Conservation (phyloP, 371 early-diverging fungal species). For the Gilbertella persicaria region DNA sequence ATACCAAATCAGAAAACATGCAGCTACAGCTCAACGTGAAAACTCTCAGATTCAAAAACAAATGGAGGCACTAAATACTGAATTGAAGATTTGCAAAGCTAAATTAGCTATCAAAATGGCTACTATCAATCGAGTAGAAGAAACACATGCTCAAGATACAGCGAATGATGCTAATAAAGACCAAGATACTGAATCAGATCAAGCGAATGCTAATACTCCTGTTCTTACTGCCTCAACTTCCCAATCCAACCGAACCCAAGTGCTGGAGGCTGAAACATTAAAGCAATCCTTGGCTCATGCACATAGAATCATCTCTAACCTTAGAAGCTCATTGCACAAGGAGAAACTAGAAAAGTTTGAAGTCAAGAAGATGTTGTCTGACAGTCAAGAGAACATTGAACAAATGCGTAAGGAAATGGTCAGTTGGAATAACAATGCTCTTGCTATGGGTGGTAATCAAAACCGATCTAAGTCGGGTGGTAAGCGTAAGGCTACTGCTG, state of each 20-base stretch:
- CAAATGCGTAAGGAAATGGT: constrained; percentile 52
- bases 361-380: constrained; percentile 61
- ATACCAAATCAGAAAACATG: constrained; percentile 55
- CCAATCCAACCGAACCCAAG: constrained; percentile 30
- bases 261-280: constrained; percentile 47
- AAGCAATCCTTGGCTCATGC: constrained; percentile 52
- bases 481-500: constrained; percentile 8
- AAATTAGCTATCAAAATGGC: constrained; percentile 34
- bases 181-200: constrained; percentile 4
- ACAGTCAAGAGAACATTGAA: constrained; percentile 67
- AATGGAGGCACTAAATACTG: constrained; percentile 59
- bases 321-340: constrained; percentile 46
- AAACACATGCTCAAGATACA: not conserved
- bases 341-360: constrained; percentile 63
- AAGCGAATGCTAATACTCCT: constrained; percentile 1
- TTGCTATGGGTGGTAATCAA: constrained; percentile 1
- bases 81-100: constrained; percentile 50
- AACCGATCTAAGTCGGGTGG: constrained; percentile 6
- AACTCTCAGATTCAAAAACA: constrained; percentile 56
- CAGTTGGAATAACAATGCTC: constrained; percentile 16
- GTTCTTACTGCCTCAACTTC: constrained; percentile 15
- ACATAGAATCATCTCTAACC: constrained; percentile 53
- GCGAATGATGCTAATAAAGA: constrained; percentile 4
- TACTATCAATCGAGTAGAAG: constrained; percentile 14
- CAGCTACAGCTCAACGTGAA: constrained; percentile 63